These are phyloP conservation scores for Epichloe baconii DNA, from an alignment of 2,329 filamentous ascomycete species.

Conservation along the genomic window DNA sequence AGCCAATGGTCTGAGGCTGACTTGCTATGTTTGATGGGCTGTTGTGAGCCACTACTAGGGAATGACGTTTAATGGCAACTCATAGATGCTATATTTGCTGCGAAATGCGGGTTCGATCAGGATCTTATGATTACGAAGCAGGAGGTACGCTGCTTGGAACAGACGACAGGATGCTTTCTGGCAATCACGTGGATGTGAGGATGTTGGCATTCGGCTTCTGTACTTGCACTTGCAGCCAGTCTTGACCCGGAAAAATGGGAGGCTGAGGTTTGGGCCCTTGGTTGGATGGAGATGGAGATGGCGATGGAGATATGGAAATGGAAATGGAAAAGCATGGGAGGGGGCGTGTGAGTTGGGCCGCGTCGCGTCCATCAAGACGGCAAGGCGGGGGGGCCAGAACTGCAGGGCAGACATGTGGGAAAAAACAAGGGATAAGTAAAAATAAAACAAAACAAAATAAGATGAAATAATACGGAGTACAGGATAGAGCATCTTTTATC, in stretches of 20 bases:
- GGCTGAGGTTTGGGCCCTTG: background rate
- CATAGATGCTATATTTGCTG: background rate
- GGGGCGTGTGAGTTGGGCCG: background rate
- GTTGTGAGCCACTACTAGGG: background rate
- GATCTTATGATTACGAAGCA: too few species aligned
- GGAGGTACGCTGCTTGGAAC: too few species aligned
- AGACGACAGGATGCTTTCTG: too few species aligned
- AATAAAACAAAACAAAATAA: background rate
- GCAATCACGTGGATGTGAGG: too few species aligned
- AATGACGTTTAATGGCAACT: background rate
- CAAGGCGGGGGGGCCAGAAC: background rate
- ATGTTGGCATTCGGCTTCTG: too few species aligned
- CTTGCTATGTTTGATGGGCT: background rate
- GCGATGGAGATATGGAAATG: too few species aligned
- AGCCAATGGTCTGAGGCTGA: background rate
- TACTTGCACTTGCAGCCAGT: too few species aligned
- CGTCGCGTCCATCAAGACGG: slow-evolving; percentile 1
- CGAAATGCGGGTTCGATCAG: background rate
- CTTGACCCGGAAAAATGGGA: background rate
- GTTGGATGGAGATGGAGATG: too few species aligned
- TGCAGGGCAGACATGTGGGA: background rate
- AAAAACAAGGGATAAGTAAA: background rate
- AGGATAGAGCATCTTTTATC: background rate
- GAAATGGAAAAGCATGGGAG: background rate
- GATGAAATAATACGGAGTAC: too few species aligned